A percentile compares a stretch with the other conserved stretches of the same genome.
Evolutionary conservation across 768 basidiomycete genomes (phyloP).

Genomic region (Clitopilus hobsonii): DNA sequence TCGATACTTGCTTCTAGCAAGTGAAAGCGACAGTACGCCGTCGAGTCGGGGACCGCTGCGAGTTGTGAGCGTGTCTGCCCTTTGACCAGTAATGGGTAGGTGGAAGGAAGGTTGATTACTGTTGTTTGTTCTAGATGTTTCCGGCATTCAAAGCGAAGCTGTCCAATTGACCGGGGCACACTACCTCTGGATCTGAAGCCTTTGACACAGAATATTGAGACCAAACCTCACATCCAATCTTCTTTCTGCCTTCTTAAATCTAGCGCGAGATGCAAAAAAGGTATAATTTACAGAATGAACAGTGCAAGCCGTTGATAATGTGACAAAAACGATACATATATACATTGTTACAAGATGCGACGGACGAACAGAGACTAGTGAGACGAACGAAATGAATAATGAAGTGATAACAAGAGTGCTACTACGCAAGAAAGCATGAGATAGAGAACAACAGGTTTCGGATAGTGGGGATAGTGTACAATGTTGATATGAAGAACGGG

Average conservation of each 20-base stretch:
- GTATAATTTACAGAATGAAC: background rate
- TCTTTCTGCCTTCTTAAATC: too few relatives aligned
- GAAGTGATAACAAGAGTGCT: background rate
- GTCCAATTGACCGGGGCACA: background rate
- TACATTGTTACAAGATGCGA: constrained; percentile 1
- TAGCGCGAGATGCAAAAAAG: background rate
- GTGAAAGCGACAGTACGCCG: background rate
- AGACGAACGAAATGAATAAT: background rate
- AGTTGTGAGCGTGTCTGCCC: background rate
- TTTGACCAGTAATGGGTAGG: background rate
- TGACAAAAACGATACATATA: background rate
- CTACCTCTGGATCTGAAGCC: too few relatives aligned
- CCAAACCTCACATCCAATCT: too few relatives aligned
- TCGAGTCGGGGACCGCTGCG: background rate
- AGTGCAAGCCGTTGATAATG: background rate
- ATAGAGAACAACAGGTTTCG: background rate
- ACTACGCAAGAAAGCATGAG: background rate
- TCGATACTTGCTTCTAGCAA: background rate
- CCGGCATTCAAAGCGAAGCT: background rate
- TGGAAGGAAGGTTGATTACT: background rate
- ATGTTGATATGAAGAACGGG: background rate
- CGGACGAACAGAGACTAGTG: background rate
- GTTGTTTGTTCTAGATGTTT: background rate
- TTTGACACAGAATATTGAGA: too few relatives aligned
- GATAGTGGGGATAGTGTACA: background rate